phyloP scores from a whole-genome alignment of 805 yeast species.

The Yamadazyma kitorensis region DNA sequence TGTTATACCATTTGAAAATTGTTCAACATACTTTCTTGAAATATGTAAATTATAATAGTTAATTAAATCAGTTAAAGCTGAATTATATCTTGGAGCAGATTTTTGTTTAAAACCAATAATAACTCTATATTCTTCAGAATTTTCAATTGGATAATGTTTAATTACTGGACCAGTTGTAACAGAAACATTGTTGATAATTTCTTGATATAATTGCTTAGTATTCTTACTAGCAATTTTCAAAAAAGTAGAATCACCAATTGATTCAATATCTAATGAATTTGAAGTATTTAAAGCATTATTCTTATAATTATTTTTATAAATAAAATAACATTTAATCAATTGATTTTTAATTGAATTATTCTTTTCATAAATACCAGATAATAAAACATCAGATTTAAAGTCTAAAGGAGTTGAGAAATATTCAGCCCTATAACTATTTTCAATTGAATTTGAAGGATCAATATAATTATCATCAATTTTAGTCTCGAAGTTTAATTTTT shows the following conservation, averaged over 20 bases:
- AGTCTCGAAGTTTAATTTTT: conserved; percentile 49
- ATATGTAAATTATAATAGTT: conserved; percentile 83
- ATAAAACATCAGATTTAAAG: conserved; percentile 43
- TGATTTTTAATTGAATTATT: conserved; percentile 40
- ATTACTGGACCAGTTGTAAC: conserved; percentile 89
- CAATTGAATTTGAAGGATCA: conserved; percentile 44
- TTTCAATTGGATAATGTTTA: conserved; percentile 77
- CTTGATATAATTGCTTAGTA: conserved; percentile 75
- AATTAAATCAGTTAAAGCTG: conserved; percentile 82
- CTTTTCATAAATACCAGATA: conserved; percentile 33
- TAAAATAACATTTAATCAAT: conserved; percentile 71
- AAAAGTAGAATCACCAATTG: conserved; percentile 78
- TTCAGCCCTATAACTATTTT: conserved; percentile 65
- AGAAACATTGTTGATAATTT: conserved; percentile 65
- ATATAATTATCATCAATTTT: conserved; percentile 80
- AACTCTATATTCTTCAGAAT: conserved; percentile 79
- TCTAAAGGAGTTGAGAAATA: conserved; percentile 68
- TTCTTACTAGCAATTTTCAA: conserved; percentile 72
- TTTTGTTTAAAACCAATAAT: conserved; percentile 85
- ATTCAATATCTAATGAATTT: conserved; percentile 51
- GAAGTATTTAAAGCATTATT: conserved; percentile 13
- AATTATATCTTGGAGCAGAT: conserved; percentile 80
- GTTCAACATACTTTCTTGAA: conserved; percentile 90
- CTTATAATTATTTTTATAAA: conserved; percentile 60
- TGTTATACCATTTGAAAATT: conserved; percentile 85